phyloP scores from a whole-genome alignment of 352 stramenopile species.

The Pythium monospermum region DNA sequence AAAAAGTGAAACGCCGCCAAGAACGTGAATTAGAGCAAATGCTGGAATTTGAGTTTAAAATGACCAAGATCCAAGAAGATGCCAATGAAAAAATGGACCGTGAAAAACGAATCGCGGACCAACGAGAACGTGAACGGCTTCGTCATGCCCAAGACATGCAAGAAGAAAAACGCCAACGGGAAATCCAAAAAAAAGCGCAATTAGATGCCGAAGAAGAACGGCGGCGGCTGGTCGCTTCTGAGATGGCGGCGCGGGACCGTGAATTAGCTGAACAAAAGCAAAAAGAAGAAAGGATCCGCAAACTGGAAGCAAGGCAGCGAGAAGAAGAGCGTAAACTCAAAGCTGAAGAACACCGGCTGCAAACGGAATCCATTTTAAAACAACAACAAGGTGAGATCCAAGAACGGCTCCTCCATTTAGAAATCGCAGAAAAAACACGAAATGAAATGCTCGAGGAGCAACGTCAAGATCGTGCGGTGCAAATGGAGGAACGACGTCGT shows the following conservation, averaged over 20 bases:
- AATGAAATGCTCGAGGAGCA: conserved; percentile 77
- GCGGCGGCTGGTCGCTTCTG: conserved; percentile 48
- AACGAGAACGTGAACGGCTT: conserved; percentile 59
- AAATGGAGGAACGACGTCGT: conserved; percentile 59
- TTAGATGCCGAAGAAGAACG: conserved; percentile 80
- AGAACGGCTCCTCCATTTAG: conserved; percentile 48
- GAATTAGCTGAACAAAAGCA: conserved; percentile 72
- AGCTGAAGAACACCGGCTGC: conserved; percentile 58
- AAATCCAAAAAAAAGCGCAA: conserved; percentile 82
- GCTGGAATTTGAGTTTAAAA: conserved; percentile 90
- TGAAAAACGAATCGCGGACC: conserved; percentile 57
- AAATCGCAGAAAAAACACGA: conserved; percentile 55
- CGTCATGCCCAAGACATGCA: conserved; percentile 62
- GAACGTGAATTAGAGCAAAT: conserved; percentile 87
- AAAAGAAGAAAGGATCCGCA: conserved; percentile 60
- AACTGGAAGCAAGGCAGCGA: conserved; percentile 56
- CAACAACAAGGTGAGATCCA: conserved; percentile 69
- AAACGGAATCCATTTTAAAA: conserved; percentile 48
- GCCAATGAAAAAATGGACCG: conserved; percentile 62
- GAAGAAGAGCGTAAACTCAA: conserved; percentile 75
- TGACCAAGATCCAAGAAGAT: conserved; percentile 79
- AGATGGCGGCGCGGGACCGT: conserved; percentile 68
- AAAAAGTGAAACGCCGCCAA: conserved; percentile 72
- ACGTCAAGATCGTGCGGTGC: conserved; percentile 46
- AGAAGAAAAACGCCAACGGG: conserved; percentile 65